Base-by-base conservation (phyloP, 495 filamentous ascomycete genomes). In the Chlorociboria aeruginascens region DNA sequence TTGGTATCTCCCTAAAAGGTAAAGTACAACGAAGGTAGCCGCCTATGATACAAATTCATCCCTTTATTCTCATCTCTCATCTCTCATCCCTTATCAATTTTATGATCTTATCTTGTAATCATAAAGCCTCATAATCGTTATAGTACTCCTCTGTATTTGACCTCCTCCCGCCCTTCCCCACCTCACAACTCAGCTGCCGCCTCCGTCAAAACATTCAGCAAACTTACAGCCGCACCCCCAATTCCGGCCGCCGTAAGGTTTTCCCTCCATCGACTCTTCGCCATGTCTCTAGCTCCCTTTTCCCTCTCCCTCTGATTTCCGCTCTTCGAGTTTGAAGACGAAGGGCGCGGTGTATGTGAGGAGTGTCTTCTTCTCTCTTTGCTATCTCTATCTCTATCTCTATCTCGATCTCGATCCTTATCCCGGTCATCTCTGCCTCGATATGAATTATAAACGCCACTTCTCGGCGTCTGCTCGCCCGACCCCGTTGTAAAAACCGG, bases 181-280 rank as follows among this genome's bases (percentile, higher is more conserved):
- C 36, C n/a, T 58, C 42, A 58, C 11, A 58, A 29, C 1, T 48
- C 58, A 11, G 58, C 54, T 11, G 70, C 67, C 14, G 72, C 73
- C 52, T 75, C 71, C 8, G 66, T 63, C 40, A 77, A 45, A 13
- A 76, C 69, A 49, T 67, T 69, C 43, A 77, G 40, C 56, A 76
- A 59, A 12, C 67, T 70, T 8, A 63, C 70, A 0, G 73, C 71
- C 3, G 72, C 71, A 1, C 72, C 69, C 13, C 74, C 71, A 10
- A 77, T 65, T 0, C 71, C 66, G 8, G 68, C 71, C 7, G 68
- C 70, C 4, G 65, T 63, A 7, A 69, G 54, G 31, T 66, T 57
- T 9, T 67, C 58, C 50, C 61, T 69, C 57, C 61, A 63, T 44
- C 60, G 41, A 13, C 48, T 54, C 43, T 38, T 32, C 40, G 31